Base-by-base conservation (phyloP, 2,329 filamentous ascomycete genomes). In the Hypoxylon sp. region DNA sequence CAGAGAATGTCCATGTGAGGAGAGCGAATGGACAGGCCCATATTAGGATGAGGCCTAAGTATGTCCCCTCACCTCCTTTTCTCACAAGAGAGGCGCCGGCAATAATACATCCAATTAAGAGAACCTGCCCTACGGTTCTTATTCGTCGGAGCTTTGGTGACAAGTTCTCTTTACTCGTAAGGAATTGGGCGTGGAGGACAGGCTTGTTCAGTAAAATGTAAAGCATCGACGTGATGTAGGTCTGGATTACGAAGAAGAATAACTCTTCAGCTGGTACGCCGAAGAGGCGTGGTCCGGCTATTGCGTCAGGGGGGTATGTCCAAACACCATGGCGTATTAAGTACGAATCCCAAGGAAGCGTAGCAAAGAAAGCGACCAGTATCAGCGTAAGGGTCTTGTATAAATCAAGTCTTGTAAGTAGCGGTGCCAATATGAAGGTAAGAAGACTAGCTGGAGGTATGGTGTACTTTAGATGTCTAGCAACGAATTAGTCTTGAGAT, bases 211-310 rank as follows among this genome's bases (percentile, higher is more conserved):
- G 77, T 1, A 93, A 78, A 9, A 92, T 82, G 73, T 93, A 93
- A 7, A 93, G 76, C 53, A 93, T 79, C 0, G 87, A 85, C 0
- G 91, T 92, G 74, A 88, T 91, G 78, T 92, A 93, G 1, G 91
- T 93, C 79, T 93, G 91, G 23, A 93, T 87, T 19, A 92, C 79
- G 76, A 93, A 93, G 83, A 93, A 93, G 79, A 93, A 93, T 3
- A 93, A 79, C 76, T 93, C 91, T 74, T 93, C 91, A 3, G 85
- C 77, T 0, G 91, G 91, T 17, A 93, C 91, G n/a, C 82, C 81
- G 72, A 87, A 87, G 14, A 92, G 75, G 1, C 83, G 89, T 0
- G 83, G 83, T 0, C 91, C 91, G 36, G 90, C 74, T 32, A 93
- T 86, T 19, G 87, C 90, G 73, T 88, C 81, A 10, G 83, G 79